Percentiles rank a stretch among this genome's conserved stretches.
These are phyloP conservation scores for Novymonas esmeraldas DNA, from an alignment of 208 protist species.

Conservation along the genomic window DNA sequence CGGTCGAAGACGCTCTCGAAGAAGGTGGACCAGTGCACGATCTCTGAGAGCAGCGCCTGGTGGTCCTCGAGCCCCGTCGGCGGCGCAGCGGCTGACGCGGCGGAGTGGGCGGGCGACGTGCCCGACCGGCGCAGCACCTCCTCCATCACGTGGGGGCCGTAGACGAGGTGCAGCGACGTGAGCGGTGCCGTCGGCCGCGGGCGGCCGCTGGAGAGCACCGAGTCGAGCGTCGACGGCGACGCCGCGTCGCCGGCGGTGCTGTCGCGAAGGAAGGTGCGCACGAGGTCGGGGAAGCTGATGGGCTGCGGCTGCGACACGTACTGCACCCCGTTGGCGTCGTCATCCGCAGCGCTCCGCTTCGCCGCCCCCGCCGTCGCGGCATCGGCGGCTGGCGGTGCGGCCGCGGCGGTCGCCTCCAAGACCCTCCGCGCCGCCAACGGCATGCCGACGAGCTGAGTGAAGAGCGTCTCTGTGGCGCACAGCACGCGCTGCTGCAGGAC, in stretches of 20 bases:
- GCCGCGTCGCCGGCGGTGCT: background rate
- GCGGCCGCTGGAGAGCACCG: constrained; percentile 30
- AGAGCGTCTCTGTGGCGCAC: constrained; percentile 29
- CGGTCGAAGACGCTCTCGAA: constrained; percentile 46
- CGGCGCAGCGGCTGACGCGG: background rate
- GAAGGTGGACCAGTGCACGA: constrained; percentile 48
- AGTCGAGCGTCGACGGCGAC: constrained; percentile 1
- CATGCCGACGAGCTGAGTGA: constrained; percentile 36
- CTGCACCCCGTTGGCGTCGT: constrained; percentile 3
- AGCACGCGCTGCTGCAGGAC: constrained; percentile 52
- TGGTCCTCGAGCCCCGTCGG: constrained; percentile 13
- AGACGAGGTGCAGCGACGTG: constrained; percentile 38
- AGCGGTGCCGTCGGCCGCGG: constrained; percentile 37
- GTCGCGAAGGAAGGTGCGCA: constrained; percentile 22
- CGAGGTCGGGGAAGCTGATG: constrained; percentile 32
- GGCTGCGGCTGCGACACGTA: constrained; percentile 26
- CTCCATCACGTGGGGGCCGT: constrained; percentile 40
- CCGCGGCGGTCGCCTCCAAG: constrained; percentile 5
- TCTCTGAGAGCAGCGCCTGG: constrained; percentile 32
- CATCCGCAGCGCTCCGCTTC: constrained; percentile 1
- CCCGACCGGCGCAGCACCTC: constrained; percentile 25
- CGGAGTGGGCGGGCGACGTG: background rate
- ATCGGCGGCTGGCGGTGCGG: background rate
- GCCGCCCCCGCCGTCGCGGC: background rate
- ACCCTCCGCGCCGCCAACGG: constrained; percentile 24